These are phyloP conservation scores for Trichomonas vaginalis DNA, from an alignment of 208 protist species.

Conservation along the genomic window DNA sequence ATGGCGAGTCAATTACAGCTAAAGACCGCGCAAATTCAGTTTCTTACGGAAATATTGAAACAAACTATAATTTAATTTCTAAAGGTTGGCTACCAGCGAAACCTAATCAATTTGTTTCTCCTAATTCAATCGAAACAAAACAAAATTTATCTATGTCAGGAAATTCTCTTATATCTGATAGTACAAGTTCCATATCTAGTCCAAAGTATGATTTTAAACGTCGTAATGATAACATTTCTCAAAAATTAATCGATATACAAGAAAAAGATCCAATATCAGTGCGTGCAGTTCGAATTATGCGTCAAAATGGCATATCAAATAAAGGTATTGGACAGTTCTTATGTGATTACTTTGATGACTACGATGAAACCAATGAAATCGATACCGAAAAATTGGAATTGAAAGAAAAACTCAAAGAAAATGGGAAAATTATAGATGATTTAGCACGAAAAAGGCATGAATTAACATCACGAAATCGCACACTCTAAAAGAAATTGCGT, in stretches of 20 bases:
- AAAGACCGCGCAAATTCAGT: neutral
- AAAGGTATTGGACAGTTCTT: neutral
- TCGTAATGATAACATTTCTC: no score
- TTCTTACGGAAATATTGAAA: neutral
- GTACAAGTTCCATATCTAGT: no score
- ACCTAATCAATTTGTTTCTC: neutral
- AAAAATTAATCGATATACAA: neutral
- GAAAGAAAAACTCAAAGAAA: neutral
- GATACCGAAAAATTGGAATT: neutral
- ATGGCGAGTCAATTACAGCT: neutral
- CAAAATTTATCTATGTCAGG: neutral
- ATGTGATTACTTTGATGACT: neutral
- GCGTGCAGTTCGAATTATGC: neutral
- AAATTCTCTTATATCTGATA: neutral
- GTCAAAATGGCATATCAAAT: neutral
- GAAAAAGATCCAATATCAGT: neutral
- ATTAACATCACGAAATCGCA: neutral
- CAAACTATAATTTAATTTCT: neutral
- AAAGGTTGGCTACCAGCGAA: neutral
- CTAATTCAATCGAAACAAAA: neutral
- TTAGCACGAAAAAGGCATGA: neutral
- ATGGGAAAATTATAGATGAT: neutral
- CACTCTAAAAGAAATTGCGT: no score
- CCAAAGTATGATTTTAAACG: no score
- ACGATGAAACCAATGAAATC: neutral